These are phyloP conservation scores for Phytophthora multivora DNA, from an alignment of 352 stramenopile species.

Conservation along the genomic window DNA sequence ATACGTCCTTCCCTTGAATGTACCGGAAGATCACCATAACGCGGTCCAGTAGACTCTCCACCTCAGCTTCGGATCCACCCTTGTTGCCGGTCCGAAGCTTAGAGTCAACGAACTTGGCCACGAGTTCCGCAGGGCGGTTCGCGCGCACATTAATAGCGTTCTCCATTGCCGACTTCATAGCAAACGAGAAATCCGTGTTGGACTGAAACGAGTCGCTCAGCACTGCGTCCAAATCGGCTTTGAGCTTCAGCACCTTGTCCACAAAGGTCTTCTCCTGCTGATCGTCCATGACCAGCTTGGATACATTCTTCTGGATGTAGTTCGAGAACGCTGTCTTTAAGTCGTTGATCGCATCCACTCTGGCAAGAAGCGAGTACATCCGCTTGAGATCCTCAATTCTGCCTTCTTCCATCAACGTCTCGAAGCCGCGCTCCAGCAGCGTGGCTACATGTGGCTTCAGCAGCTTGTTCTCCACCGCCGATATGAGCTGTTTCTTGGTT, in stretches of 20 bases:
- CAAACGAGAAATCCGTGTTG: constrained; percentile 79
- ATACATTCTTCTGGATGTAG: constrained; percentile 83
- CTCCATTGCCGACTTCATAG: constrained; percentile 90
- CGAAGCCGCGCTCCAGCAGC: constrained; percentile 88
- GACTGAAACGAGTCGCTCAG: constrained; percentile 73
- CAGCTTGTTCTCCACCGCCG: constrained; percentile 82
- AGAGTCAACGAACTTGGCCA: constrained; percentile 92
- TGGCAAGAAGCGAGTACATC: constrained; percentile 85
- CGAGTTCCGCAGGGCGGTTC: constrained; percentile 87
- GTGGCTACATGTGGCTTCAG: constrained; percentile 82
- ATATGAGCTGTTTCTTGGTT: constrained; percentile 73
- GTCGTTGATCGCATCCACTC: constrained; percentile 74
- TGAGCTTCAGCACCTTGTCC: constrained; percentile 89
- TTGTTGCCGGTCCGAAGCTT: constrained; percentile 90
- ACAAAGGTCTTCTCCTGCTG: constrained; percentile 91
- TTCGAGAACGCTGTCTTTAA: constrained; percentile 68
- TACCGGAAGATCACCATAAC: constrained; percentile 97
- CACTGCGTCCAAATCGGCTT: constrained; percentile 82
- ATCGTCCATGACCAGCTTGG: constrained; percentile 74
- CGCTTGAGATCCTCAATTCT: constrained; percentile 85
- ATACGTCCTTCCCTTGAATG: constrained; percentile 98
- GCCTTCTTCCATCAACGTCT: constrained; percentile 82
- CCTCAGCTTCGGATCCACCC: constrained; percentile 83
- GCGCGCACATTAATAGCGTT: constrained; percentile 87
- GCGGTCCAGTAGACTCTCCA: constrained; percentile 88